phyloP scores from a whole-genome alignment of 257 asterid species.

The Solanum megistacrolobum region DNA sequence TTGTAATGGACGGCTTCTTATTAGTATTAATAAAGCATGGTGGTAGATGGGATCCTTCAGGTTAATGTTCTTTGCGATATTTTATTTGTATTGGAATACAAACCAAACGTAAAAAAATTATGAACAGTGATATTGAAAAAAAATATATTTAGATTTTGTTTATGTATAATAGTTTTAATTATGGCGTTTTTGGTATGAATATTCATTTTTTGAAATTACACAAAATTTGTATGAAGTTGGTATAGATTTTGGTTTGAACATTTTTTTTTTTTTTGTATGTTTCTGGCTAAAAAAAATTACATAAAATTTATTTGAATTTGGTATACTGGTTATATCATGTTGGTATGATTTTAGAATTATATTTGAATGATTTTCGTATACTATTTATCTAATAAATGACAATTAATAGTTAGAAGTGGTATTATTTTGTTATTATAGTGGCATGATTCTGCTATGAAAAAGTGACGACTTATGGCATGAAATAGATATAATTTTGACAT shows the following conservation, averaged over 20 bases:
- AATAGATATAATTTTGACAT: too few relatives aligned
- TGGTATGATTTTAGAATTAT: not conserved
- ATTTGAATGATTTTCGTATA: too few relatives aligned
- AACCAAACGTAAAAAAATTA: not conserved
- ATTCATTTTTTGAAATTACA: not conserved
- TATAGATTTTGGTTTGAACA: not conserved
- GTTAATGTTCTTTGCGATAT: not conserved
- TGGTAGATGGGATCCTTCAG: not conserved
- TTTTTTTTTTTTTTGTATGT: not conserved
- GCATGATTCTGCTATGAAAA: not conserved
- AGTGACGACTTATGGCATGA: not conserved
- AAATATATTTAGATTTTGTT: too few relatives aligned
- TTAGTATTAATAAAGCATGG: not conserved
- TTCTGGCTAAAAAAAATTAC: not conserved
- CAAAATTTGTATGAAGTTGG: not conserved
- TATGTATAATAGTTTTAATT: not conserved
- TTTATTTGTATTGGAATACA: not conserved
- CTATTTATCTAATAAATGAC: not conserved
- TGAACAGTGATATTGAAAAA: not conserved
- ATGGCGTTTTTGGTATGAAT: not conserved
- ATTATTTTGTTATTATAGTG: not conserved
- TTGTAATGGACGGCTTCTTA: not conserved
- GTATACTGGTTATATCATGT: not conserved
- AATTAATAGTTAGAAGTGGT: not conserved
- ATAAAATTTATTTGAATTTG: too few relatives aligned